Evolutionary conservation across 2,329 filamentous ascomycete species (phyloP).

Genomic region (Berkeleyomyces basicola): DNA sequence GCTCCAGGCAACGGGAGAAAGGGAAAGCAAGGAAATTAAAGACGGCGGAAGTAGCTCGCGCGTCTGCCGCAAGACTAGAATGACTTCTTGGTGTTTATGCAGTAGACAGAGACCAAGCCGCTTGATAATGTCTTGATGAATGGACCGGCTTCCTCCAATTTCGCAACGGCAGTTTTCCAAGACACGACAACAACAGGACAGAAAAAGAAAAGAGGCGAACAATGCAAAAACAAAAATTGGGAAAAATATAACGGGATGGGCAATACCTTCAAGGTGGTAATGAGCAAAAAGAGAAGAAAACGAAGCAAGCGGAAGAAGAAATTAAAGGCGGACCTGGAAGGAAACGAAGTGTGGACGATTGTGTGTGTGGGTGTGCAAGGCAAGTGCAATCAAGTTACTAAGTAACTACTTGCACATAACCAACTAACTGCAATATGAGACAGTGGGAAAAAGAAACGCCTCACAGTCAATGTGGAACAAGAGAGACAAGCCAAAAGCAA

Average conservation of each 20-base stretch:
- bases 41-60: not conserved
- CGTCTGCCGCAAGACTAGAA: not conserved
- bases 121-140: not conserved
- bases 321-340: not conserved
- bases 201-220: not conserved
- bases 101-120: not conserved
- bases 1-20: slow-evolving; percentile 15
- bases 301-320: not conserved
- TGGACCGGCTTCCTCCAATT: not conserved
- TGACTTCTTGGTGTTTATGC: not conserved
- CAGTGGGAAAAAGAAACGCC: not conserved
- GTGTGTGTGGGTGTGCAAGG: not conserved
- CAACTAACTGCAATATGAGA: not conserved
- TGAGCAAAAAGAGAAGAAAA: not conserved
- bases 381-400: no score
- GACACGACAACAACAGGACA: not conserved
- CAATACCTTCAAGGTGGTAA: not conserved
- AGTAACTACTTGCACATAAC: no score
- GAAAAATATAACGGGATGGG: not conserved
- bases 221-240: not conserved
- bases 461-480: not conserved
- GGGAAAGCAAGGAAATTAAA: not conserved
- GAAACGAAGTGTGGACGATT: not conserved
- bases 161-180: slow-evolving; percentile 6
- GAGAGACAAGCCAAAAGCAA: not conserved